Evolutionary conservation across 2,329 filamentous ascomycete genomes (phyloP).

Genomic region (Drechslerella coelobrocha): DNA sequence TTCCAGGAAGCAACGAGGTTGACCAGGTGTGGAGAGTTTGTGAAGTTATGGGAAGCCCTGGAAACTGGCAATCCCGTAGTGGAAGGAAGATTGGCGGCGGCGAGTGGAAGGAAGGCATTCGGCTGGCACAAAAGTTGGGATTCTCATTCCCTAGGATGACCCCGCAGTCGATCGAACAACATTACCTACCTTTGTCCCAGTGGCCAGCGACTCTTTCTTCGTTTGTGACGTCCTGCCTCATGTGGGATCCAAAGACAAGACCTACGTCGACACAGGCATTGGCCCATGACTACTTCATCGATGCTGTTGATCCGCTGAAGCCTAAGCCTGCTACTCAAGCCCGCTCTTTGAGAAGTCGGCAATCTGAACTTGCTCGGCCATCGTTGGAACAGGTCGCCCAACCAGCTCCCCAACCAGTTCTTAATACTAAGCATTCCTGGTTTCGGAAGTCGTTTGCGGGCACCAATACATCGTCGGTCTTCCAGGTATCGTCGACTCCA

Average conservation of each 20-base stretch:
- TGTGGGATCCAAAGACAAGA: constrained; percentile 95
- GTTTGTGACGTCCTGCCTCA: constrained; percentile 97
- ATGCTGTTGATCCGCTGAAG: constrained; percentile 87
- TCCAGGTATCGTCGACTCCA: constrained; percentile 52
- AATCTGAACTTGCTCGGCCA: constrained; percentile 76
- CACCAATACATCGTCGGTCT: constrained; percentile 52
- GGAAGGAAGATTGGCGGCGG: constrained; percentile 87
- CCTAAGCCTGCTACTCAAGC: constrained; percentile 79
- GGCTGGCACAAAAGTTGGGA: constrained; percentile 90
- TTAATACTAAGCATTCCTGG: constrained; percentile 82
- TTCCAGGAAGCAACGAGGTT: constrained; percentile 96
- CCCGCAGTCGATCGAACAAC: constrained; percentile 47
- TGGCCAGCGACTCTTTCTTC: constrained; percentile 88
- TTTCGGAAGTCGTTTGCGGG: constrained; percentile 94
- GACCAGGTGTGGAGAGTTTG: constrained; percentile 99
- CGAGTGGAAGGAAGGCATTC: constrained; percentile 94
- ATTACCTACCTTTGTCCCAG: constrained; percentile 75
- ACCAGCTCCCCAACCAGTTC: constrained; percentile 67
- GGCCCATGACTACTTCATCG: constrained; percentile 90
- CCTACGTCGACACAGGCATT: constrained; percentile 94
- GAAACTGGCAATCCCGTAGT: constrained; percentile 95
- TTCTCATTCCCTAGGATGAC: constrained; percentile 90
- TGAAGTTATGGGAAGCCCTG: constrained; percentile 98
- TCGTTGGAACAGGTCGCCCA: constrained; percentile 66
- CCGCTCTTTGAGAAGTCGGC: constrained; percentile 77